Conservation (phyloP, 306 rosid species). For the Albizia julibrissin region DNA sequence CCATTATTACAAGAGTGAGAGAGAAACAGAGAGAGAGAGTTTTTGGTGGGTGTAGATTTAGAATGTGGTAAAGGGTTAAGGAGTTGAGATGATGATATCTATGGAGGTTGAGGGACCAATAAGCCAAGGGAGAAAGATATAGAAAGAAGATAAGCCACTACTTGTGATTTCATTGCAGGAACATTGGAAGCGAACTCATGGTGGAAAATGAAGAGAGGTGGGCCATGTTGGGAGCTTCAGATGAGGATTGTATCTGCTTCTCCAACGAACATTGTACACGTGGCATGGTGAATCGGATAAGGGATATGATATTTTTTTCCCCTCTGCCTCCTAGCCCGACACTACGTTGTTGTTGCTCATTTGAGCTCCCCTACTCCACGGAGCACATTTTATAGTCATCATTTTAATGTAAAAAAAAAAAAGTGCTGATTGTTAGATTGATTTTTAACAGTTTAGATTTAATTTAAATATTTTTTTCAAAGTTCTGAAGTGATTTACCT, state of each 20-base stretch:
- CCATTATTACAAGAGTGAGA: constrained; percentile 44
- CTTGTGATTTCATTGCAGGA: constrained; percentile 25
- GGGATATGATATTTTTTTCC: constrained; percentile 43
- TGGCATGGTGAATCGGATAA: constrained; percentile 55
- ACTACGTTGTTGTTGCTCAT: neutral
- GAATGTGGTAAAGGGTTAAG: constrained; percentile 27
- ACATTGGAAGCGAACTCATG: constrained; percentile 40
- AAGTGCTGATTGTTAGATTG: too few relatives aligned
- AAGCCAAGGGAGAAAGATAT: constrained; percentile 31
- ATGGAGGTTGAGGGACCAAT: neutral
- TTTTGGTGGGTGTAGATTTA: constrained; percentile 3
- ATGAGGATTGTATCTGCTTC: constrained; percentile 66
- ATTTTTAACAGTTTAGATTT: too few relatives aligned
- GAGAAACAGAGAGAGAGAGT: constrained; percentile 1
- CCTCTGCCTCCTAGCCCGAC: neutral
- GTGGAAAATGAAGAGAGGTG: constrained; percentile 43
- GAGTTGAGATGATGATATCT: constrained; percentile 18
- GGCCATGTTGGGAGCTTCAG: constrained; percentile 35
- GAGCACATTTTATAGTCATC: too few relatives aligned
- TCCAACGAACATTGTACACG: constrained; percentile 68
- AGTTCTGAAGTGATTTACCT: too few relatives aligned
- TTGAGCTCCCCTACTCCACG: neutral
- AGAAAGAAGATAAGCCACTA: constrained; percentile 43
- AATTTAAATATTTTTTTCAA: too few relatives aligned
- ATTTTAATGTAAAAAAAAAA: too few relatives aligned